Evolutionary conservation across 2,329 filamentous ascomycete species (phyloP).

Genomic region (Xylariaceae sp.): DNA sequence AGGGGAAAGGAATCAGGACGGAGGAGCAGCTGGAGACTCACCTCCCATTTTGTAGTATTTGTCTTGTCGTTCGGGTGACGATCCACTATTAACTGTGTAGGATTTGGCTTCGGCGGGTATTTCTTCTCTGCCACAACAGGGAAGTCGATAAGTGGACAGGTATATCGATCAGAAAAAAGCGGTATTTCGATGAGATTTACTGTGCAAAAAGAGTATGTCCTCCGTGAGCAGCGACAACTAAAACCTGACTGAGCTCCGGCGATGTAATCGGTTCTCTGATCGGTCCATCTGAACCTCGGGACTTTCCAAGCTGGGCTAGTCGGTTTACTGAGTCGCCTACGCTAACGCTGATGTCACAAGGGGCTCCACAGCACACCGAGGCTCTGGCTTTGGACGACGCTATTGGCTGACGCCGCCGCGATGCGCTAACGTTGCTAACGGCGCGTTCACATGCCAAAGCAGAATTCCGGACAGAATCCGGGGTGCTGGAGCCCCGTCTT

Average conservation of each 20-base stretch:
- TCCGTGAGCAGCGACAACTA: background rate
- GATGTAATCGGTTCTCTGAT: background rate
- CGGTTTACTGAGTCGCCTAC: slow-evolving; percentile 2
- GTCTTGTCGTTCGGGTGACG: slow-evolving; percentile 1
- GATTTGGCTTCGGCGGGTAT: slow-evolving; percentile 7
- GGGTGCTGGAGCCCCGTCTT: background rate
- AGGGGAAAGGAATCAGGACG: background rate
- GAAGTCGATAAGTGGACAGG: too few relatives aligned
- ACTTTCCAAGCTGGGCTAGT: slow-evolving; percentile 10
- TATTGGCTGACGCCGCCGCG: slow-evolving; percentile 10
- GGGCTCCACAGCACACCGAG: slow-evolving; percentile 17
- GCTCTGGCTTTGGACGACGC: background rate
- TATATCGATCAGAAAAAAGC: background rate
- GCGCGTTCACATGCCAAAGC: slow-evolving; percentile 18
- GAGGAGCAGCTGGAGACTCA: slow-evolving; percentile 10
- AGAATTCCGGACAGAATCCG: background rate
- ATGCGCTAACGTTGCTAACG: background rate
- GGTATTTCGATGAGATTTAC: background rate
- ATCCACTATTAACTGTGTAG: slow-evolving; percentile 10
- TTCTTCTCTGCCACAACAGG: background rate
- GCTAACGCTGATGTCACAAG: slow-evolving; percentile 21
- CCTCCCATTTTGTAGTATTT: slow-evolving; percentile 27
- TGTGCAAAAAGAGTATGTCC: background rate
- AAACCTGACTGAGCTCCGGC: slow-evolving; percentile 3
- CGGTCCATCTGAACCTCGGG: slow-evolving; percentile 18